phyloP scores from a whole-genome alignment of 371 early-diverging fungal species.

The Scutellospora calospora region DNA sequence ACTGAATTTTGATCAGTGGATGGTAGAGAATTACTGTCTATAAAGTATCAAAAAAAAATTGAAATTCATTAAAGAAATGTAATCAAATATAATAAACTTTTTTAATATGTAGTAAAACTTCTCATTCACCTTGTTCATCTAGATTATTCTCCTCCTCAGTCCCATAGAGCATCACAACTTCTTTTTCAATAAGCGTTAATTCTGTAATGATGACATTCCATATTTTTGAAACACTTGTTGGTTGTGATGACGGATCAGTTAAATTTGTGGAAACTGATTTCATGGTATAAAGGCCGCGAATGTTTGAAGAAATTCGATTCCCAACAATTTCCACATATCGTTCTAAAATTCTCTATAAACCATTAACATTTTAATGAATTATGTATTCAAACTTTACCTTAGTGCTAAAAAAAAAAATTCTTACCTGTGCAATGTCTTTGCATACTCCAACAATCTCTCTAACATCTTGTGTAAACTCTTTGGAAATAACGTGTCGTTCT shows the following conservation, averaged over 20 bases:
- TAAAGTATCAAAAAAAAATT: too few relatives aligned
- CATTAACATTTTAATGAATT: not conserved
- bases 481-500: slow-evolving; percentile 2
- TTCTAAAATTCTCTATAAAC: slow-evolving; percentile 6
- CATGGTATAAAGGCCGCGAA: not conserved
- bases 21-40: too few relatives aligned
- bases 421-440: slow-evolving; percentile 27
- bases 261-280: not conserved
- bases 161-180: slow-evolving; percentile 10
- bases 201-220: not conserved
- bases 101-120: too few relatives aligned
- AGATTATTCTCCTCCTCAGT: not conserved
- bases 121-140: too few relatives aligned
- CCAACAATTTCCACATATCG: slow-evolving; percentile 26
- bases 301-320: slow-evolving; percentile 8
- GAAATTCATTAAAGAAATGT: too few relatives aligned
- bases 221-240: slow-evolving; percentile 9
- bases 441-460: slow-evolving; percentile 22
- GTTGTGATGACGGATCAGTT: not conserved
- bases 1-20: not conserved
- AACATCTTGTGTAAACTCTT: slow-evolving; percentile 19
- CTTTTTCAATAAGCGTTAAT: slow-evolving; percentile 15
- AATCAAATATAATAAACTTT: too few relatives aligned
- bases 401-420: not conserved
- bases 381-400: not conserved